Base-by-base conservation (phyloP, 345 rosid genomes). In the Rubroshorea leprosula region DNA sequence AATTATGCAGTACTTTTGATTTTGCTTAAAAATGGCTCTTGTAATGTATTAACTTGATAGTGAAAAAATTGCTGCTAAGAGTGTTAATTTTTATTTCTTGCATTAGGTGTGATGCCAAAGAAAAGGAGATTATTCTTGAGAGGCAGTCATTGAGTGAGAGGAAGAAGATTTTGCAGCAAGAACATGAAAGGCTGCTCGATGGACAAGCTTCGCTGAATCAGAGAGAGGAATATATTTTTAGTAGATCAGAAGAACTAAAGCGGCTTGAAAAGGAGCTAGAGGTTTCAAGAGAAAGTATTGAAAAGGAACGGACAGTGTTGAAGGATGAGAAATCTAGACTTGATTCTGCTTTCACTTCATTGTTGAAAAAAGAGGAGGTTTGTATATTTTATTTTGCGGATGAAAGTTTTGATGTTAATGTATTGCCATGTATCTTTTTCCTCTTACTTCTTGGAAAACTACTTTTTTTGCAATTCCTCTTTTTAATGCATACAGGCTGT, bases 221-320 rank as follows among this genome's bases (percentile, higher is more conserved):
- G 71, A 84, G 97, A 76, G 97, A 93, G 79, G 96, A 83, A n/a
- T 68, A 79, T 69, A 74, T 87, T 65, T 80, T 82, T 62, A 67
- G 69, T 57, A 83, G 80, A 75, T 76, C 85, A 51, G 85, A 78
- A 68, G 96, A 93, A 67, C 60, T 89, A 62, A 72, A 65, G 68
- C 83, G 50, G 60, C 57, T 79, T 46, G 82, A 82, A 51, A 87
- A 79, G 67, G 78, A 76, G 58, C 51, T 87, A 50, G 84, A 85
- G 69, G 70, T 80, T 52, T 76, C 82, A 62, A 87, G 75, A 70
- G 62, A 43, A 55, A 71, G 54, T 54, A 35, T 76, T 60, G 87
- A 87, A 58, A 80, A 73, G 77, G 89, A 87, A 62, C 67, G 61
- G 27, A 74, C 66, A 69, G 74, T 68, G 58, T 63, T 89, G 53